Base-by-base conservation (phyloP, 2,329 filamentous ascomycete genomes). In the Calonectria multiphialidica region DNA sequence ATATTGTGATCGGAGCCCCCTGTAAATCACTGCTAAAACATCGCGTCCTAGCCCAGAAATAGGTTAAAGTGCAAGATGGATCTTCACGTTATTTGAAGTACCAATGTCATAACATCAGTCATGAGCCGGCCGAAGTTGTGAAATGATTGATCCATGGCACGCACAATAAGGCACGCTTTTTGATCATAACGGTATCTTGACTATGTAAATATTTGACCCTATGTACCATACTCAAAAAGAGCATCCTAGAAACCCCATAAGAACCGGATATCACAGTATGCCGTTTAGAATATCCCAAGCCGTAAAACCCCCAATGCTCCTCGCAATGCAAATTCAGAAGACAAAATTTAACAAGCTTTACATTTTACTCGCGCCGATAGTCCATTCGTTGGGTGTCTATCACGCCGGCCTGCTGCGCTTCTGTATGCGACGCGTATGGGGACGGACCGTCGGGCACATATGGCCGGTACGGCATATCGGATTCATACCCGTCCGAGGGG, bases 241-340 rank as follows among this genome's bases (percentile, higher is more conserved):
- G 33, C 35, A 28, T 12, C 23, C 35, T 16, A 9, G 21, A 59
- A 25, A 15, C 35, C 53, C 53, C 35, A 23, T 23, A 40, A 25
- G 33, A 40, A 59, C 35, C 53, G 35, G 53, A 59, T 59, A 59
- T 59, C 53, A 25, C 33, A 59, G 35, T 59, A 59, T 59, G 33
- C 21, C 21, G 53, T 59, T 59, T 40, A 30, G 35, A 40, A 59
- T 59, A 40, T 59, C 53, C 33, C 33, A 40, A 59, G 28, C 53
- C 53, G n/a, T 40, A 40, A 50, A 50, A 21, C 21, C 23, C 53
- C 53, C 23, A 40, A 33, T 35, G 53, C 53, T 59, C 53, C 53
- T 16, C n/a, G 53, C 53, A 40, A 59, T 59, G 33, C 53, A 40
- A 40, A 59, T 25, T 57, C 23, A 59, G 53, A 59, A 59, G 33